Percentiles rank a stretch among this genome's conserved stretches.
Conservation (phyloP, 441 rosid genomes). For the Euphorbia celastroides region DNA sequence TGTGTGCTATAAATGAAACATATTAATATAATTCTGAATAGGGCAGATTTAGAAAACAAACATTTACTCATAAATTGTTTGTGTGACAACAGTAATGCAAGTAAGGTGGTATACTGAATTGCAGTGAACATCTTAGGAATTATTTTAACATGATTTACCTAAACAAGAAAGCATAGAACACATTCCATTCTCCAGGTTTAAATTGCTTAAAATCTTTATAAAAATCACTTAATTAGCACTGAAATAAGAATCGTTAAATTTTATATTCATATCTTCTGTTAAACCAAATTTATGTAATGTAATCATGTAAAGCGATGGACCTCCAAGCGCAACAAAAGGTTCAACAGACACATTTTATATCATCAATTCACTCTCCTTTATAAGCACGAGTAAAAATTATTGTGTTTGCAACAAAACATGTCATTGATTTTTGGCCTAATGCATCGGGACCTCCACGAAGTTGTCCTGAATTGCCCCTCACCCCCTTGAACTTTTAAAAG, state of each 20-base stretch:
- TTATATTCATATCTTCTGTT: neutral
- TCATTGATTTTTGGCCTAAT: too few species aligned
- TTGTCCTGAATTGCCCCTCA: too few species aligned
- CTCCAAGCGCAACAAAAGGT: neutral
- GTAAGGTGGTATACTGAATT: neutral
- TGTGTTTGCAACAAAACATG: neutral
- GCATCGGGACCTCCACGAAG: too few species aligned
- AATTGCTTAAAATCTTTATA: neutral
- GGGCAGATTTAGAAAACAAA: neutral
- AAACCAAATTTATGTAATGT: neutral
- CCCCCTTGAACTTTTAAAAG: too few species aligned
- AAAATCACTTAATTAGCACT: neutral
- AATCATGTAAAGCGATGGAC: neutral
- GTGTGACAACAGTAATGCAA: neutral
- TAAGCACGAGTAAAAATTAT: neutral
- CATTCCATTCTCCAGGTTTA: neutral
- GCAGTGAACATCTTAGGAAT: neutral
- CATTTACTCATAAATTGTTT: neutral
- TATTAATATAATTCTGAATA: neutral
- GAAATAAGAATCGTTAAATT: neutral
- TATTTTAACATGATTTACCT: neutral
- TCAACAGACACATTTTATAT: neutral
- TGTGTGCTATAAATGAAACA: neutral
- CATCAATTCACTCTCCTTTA: neutral
- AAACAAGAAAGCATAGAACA: neutral